phyloP scores from a whole-genome alignment of 768 basidiomycete genomes.

The Leucocoprinus sp. region DNA sequence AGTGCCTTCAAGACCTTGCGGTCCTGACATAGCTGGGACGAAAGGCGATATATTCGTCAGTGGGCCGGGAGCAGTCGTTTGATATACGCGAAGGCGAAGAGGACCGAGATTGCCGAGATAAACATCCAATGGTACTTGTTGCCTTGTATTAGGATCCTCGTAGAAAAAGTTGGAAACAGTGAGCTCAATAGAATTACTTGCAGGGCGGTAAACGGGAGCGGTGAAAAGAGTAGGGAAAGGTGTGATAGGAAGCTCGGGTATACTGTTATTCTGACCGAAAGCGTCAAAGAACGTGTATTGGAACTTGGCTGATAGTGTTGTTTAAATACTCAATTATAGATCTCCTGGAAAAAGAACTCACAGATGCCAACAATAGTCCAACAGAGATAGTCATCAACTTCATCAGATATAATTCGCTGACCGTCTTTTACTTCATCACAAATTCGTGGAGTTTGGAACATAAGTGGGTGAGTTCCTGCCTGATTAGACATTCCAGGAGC shows the following conservation, averaged over 20 bases:
- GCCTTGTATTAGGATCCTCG: conserved; percentile 55
- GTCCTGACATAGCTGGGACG: conserved; percentile 38
- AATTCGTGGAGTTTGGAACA: conserved; percentile 75
- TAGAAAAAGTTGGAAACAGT: conserved; percentile 88
- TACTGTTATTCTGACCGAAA: conserved; percentile 68
- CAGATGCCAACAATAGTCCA: conserved; percentile 97
- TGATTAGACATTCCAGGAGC: conserved; percentile 70
- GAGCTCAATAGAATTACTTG: conserved; percentile 70
- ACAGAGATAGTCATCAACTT: conserved; percentile 90
- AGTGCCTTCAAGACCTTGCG: conserved; percentile 23
- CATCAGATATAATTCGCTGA: conserved; percentile 66
- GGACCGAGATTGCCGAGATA: conserved; percentile 90
- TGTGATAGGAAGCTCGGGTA: conserved; percentile 76
- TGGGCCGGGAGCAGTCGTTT: conserved; percentile 61
- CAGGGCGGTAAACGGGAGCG: conserved; percentile 64
- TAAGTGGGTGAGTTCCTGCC: conserved; percentile 70
- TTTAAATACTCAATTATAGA: conserved; percentile 5
- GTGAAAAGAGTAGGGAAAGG: conserved; percentile 86
- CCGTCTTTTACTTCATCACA: conserved; percentile 79
- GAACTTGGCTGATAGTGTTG: conserved; percentile 62
- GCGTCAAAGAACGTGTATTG: conserved; percentile 94
- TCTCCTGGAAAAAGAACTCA: conserved; percentile 40
- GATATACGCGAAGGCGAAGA: conserved; percentile 68
- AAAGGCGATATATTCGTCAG: conserved; percentile 57
- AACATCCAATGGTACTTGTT: conserved; percentile 70